These are phyloP conservation scores for Colletotrichum lentis DNA, from an alignment of 2,329 filamentous ascomycete species.

Conservation along the genomic window DNA sequence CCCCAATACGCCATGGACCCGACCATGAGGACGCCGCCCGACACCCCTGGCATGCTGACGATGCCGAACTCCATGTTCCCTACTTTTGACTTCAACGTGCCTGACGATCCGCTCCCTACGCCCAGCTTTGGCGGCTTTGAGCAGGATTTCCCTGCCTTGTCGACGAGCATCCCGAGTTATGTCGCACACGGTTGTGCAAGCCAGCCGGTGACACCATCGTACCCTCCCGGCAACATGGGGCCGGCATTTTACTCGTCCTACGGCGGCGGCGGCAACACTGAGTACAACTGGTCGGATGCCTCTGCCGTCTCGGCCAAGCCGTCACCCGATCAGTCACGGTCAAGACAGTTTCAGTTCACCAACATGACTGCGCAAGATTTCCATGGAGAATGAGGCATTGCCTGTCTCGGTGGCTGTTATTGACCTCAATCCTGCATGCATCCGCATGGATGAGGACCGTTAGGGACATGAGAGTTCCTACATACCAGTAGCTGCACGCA, in stretches of 20 bases:
- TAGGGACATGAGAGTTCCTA: background rate
- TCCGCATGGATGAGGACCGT: background rate
- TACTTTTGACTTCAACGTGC: slow-evolving; percentile 49
- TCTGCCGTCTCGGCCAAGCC: slow-evolving; percentile 46
- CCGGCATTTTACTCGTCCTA: slow-evolving; percentile 51
- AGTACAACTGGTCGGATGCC: slow-evolving; percentile 62
- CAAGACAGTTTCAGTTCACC: slow-evolving; percentile 48
- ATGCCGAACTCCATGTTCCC: slow-evolving; percentile 53
- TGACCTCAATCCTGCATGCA: background rate
- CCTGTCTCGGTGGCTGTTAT: background rate
- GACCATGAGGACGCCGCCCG: slow-evolving; percentile 62
- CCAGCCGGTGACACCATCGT: slow-evolving; percentile 60
- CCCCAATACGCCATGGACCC: slow-evolving; percentile 48
- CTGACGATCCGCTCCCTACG: slow-evolving; percentile 60
- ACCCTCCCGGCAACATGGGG: slow-evolving; percentile 53
- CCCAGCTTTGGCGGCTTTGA: slow-evolving; percentile 57
- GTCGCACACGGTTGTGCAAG: slow-evolving; percentile 53
- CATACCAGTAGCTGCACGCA: background rate
- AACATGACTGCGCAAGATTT: slow-evolving; percentile 46
- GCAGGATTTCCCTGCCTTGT: slow-evolving; percentile 51
- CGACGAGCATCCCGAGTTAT: slow-evolving; percentile 55
- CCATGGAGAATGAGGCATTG: slow-evolving; percentile 26
- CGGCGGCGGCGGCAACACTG: slow-evolving; percentile 49
- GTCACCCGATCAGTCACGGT: slow-evolving; percentile 45
- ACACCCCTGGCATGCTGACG: slow-evolving; percentile 59